Evolutionary conservation across 192 early-diverging fungal species (phyloP), one percentile per base, ranked within the genome.

Genomic region (Backusella liffmaniae): DNA sequence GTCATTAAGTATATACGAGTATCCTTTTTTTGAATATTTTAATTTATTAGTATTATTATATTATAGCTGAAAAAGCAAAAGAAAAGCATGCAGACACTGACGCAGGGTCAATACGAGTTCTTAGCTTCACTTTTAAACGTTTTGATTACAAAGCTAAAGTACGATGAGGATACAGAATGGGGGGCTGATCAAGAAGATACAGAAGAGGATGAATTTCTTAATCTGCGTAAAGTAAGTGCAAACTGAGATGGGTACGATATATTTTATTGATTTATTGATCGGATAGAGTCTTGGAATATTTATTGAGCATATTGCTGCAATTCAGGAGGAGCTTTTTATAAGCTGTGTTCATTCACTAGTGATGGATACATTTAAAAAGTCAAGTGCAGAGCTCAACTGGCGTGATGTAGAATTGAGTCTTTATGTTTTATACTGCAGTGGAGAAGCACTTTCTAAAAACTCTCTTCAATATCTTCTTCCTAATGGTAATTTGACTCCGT

Each of bases 71-170:
- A 88, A 73, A 87, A 84, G 16, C 85, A 89, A 77, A 90, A 86
- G 66, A 89, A 85, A 67, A 78, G 74, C 4, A 79, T 70, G 2
- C 80, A 82, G 30, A 78, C 73, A n/a, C 74, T 90, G 37, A 77
- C 82, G 30, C 78, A 86, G 37, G 70, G 82, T 44, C 89, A 88
- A 70, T 79, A 81, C 44, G 84, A 86, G 67, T 82, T 88, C 51
- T 62, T 90, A 41, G 78, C 77, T 39, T 83, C 86, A 13, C 81
- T 95, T 37, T 79, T 96, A 42, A 83, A 86, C 30, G 88, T 90
- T 1, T 81, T 97, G 37, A 88, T 96, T 21, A 80, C 89, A 30
- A 97, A 97, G 86, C 93, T 97, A 89, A 95, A 95, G 83, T 97
- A 95, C 75, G 88, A 94, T 84, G 92, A 94, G 30, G 94, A 96